phyloP scores from a whole-genome alignment of 2,329 filamentous ascomycete species.

The Monilinia fructigena region DNA sequence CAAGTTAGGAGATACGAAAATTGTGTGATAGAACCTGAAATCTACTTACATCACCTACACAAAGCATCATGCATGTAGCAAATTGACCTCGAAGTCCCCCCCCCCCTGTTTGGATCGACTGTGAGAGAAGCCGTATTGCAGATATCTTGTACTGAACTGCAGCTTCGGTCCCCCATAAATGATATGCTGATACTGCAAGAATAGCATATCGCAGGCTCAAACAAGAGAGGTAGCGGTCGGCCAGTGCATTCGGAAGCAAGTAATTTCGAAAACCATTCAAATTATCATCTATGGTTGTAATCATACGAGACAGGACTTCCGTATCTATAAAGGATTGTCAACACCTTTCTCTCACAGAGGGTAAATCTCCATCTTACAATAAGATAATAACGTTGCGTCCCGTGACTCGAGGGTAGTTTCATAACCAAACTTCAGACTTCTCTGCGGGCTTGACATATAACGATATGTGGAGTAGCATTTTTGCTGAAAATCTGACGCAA shows the following conservation, averaged over 20 bases:
- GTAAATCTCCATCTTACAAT: slow-evolving; percentile 13
- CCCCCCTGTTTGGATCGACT: slow-evolving; percentile 39
- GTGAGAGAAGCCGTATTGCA: slow-evolving; percentile 44
- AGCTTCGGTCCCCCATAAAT: slow-evolving; percentile 43
- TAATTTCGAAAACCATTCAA: slow-evolving; percentile 49
- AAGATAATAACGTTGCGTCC: slow-evolving; percentile 34
- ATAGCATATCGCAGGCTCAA: slow-evolving; percentile 47
- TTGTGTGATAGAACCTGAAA: neutral
- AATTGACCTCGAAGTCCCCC: slow-evolving; percentile 40
- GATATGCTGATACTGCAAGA: slow-evolving; percentile 47
- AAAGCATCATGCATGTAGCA: slow-evolving; percentile 52
- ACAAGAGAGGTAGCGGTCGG: slow-evolving; percentile 35
- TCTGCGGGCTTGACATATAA: slow-evolving; percentile 40
- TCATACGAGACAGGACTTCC: slow-evolving; percentile 31
- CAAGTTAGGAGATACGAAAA: neutral
- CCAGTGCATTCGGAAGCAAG: slow-evolving; percentile 48
- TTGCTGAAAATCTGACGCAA: slow-evolving; percentile 34
- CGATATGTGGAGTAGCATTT: slow-evolving; percentile 26
- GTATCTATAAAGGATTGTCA: slow-evolving; percentile 17
- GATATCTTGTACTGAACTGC: slow-evolving; percentile 46
- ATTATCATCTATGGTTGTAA: slow-evolving; percentile 49
- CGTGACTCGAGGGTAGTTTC: slow-evolving; percentile 35
- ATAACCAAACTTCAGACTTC: slow-evolving; percentile 42
- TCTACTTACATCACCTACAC: slow-evolving; percentile 47
- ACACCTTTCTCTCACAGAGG: neutral